Base-by-base conservation (phyloP, 495 filamentous ascomycete species). In the Podospora pseudoanserina region DNA sequence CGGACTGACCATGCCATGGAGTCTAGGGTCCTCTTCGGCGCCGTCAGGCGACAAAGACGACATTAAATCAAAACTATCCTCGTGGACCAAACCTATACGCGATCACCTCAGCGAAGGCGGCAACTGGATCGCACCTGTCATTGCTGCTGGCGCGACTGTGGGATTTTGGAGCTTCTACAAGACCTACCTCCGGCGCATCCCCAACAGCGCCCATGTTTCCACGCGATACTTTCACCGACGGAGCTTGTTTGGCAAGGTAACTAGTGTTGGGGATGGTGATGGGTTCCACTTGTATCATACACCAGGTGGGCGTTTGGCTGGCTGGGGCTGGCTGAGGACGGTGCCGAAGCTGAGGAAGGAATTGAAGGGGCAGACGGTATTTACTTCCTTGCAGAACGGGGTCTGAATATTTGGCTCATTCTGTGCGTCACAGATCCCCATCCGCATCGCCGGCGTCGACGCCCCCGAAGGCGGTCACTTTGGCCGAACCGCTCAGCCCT, bases 191-290 rank as follows among this genome's bases (percentile, higher is more conserved):
- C 90, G 91, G 55, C 92, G 95, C 39, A 88, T 98, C 65, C 92
- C 91, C 64, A 88, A 85, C 64, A 87, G 90, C 23, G 78, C 82
- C 5, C 82, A 91, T 70, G 93, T 99, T 73, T 84, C 85, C 65
- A 87, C 91, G 2, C 80, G 76, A 9, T 86, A 85, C 73, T 91
- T 92, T 73, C 88, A 91, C 20, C 86, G 80, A 63, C 84, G 92
- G 67, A 91, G 86, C 64, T 71, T 98, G 62, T 89, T 94, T 71
- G 95, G 95, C 7, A 84, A 82, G 65, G 95, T 97, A 3, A 97
- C 95, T 30, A 93, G 91, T 69, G 95, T 99, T 27, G 96, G 96
- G 61, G 95, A 99, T 82, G 96, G 92, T 0, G 95, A 99, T 75
- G 93, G 93, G 70, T 97, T 99, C 76, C 87, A 93, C 63, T 77